Evolutionary conservation across 495 filamentous ascomycete genomes (phyloP), one percentile per base, ranked within the genome.

Genomic region (Corynascus novoguineensis): DNA sequence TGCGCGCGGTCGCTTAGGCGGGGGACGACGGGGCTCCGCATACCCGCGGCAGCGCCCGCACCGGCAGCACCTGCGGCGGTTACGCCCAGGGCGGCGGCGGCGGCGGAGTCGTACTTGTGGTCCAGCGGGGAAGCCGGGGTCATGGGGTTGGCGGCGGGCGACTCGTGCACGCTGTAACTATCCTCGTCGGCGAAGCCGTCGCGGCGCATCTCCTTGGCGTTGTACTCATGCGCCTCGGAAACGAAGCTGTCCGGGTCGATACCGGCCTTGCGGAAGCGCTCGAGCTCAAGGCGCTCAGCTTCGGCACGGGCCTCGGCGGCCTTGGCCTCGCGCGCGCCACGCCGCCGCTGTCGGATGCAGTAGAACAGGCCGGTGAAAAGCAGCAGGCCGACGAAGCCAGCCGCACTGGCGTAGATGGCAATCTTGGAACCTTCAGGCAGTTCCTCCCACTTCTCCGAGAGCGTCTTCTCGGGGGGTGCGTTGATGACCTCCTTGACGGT

Each of bases 321-420:
- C 48, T 77, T 78, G 27, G 81, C 78, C 64, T 91, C 87, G 25
- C 73, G 73, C 58, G 81, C 77, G 28, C 89, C 89, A 37, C 76
- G 74, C 41, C 82, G 77, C 48, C 88, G 79, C 66, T 90, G 86
- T 42, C 76, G 78, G 66, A 90, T 68, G 71, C 82, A 88, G 71
- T 81, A 85, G 60, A 86, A 75, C 9, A 74, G 50, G 50, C 82
- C 73, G 17, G 72, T 70, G 24, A 71, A 70, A 28, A 83, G 53
- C 10, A 78, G 58, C n/a, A 72, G 31, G n/a, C 78, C 68, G 19
- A 77, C 75, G 10, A 80, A 79, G 15, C 62, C 75, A 22, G 71
- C 82, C 0, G 71, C 82, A 11, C 73, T 79, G 19, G 78, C 74
- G 62, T 83, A 84, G 47, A 92, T 73, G 24, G 78, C 87, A 35